Percentiles rank a stretch among this genome's conserved stretches.
Conservation (phyloP, 2,329 filamentous ascomycete species). For the Dendryphion nanum region DNA sequence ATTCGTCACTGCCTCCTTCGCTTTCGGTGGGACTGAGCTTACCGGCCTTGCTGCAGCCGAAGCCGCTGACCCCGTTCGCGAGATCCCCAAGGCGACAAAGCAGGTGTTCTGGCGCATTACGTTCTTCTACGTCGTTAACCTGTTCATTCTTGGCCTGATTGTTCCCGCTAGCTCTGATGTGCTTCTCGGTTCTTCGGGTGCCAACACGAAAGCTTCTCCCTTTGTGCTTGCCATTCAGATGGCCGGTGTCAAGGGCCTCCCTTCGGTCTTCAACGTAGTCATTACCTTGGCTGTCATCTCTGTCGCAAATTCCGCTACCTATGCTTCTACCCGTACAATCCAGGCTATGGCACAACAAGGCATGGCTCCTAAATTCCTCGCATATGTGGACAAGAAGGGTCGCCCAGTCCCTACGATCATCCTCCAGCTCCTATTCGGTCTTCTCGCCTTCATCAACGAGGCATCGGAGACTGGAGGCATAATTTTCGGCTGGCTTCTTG, state of each 20-base stretch:
- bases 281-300: conserved; percentile 59
- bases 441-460: conserved; percentile 67
- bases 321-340: conserved; percentile 55
- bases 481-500: conserved; percentile 77
- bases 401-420: conserved; percentile 73
- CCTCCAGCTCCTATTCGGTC: conserved; percentile 64
- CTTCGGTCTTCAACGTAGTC: conserved; percentile 65
- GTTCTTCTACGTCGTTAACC: conserved; percentile 43
- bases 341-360: conserved; percentile 48
- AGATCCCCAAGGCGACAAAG: conserved; percentile 42
- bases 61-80: conserved; percentile 51
- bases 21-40: conserved; percentile 61
- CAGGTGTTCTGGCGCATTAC: conserved; percentile 46
- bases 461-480: conserved; percentile 58
- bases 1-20: conserved; percentile 62
- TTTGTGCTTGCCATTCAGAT: conserved; percentile 65
- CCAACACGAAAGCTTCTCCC: conserved; percentile 49
- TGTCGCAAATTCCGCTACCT: conserved; percentile 58
- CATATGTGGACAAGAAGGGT: conserved; percentile 77
- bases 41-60: conserved; percentile 59
- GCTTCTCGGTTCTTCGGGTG: conserved; percentile 30
- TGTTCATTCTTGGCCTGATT: conserved; percentile 42
- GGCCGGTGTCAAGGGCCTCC: conserved; percentile 59
- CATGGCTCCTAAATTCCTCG: conserved; percentile 72
- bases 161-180: conserved; percentile 30